Base-by-base conservation (phyloP, 2,329 filamentous ascomycete genomes). In the Aspergillus aculeatinus region DNA sequence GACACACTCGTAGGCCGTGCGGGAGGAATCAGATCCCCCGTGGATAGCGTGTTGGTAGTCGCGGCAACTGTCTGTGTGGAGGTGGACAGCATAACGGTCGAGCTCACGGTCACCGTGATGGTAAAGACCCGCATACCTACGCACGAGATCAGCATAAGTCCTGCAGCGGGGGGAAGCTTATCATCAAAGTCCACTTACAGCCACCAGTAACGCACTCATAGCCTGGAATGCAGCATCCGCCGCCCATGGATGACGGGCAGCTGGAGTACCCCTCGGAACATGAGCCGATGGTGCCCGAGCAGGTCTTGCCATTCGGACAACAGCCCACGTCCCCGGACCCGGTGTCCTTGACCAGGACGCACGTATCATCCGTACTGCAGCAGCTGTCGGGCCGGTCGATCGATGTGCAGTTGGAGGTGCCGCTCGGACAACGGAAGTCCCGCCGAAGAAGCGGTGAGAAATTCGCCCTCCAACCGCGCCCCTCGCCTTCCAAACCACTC, bases 211-310 rank as follows among this genome's bases (percentile, higher is more conserved):
- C 78, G 71, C 86, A 88, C 7, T 75, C 76, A 68, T 84, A 87
- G 0, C 83, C 85, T 4, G 85, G 84, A 39, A 87, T 78, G 74
- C 85, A 88, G 65, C 86, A 88, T 1, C 85, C 86, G 1, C 85
- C 85, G 48, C 85, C 86, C 3, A 79, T 67, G 50, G 76, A 80
- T 49, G 79, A 77, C 2, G 84, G 79, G 70, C 86, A 88, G 57
- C 77, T 80, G 5, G 78, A 80, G 68, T 86, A 87, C 7, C 83
- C 85, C 23, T 74, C 74, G 29, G 65, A 65, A 63, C 86, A 88
- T 4, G 67, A 71, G 2, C 78, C 78, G n/a, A 88, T 78, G 1
- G 73, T 65, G 11, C 81, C 80, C 2, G 79, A 78, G 66, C 86
- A 88, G 10, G 66, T 78, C 60, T 80, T 71, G 1, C 85, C 85